These are phyloP conservation scores for Cupressus sempervirens DNA, from an alignment of 75 land plant species.

Conservation along the genomic window DNA sequence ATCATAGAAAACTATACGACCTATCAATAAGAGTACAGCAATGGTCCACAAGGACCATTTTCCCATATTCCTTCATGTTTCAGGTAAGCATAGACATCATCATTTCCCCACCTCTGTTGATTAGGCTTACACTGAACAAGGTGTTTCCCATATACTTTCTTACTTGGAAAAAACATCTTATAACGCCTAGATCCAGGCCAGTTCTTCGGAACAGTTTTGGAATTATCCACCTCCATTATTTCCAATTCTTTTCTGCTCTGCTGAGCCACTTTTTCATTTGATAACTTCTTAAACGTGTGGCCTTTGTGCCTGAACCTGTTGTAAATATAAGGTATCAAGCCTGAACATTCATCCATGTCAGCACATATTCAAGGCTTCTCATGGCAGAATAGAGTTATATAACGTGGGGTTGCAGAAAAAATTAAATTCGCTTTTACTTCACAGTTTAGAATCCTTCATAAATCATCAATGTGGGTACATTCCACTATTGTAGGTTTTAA, in stretches of 20 bases:
- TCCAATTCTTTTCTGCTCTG: not conserved
- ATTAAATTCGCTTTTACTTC: not conserved
- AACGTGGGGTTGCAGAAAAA: not conserved
- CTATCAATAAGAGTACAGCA: not conserved
- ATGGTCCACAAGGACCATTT: not conserved
- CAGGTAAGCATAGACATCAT: not conserved
- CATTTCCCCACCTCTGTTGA: not conserved
- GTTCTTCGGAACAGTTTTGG: not conserved
- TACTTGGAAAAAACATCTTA: not conserved
- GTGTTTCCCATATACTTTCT: not conserved
- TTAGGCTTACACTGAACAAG: not conserved
- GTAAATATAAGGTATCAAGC: not conserved
- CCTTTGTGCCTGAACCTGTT: not conserved
- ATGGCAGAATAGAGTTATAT: not conserved
- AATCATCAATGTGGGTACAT: not conserved
- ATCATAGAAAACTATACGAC: not conserved
- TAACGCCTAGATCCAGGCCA: not conserved
- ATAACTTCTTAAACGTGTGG: not conserved
- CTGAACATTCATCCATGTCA: not conserved
- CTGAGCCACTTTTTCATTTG: too few species aligned
- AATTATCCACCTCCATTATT: not conserved
- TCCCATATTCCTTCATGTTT: not conserved
- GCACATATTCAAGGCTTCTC: not conserved
- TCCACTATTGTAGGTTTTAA: not conserved
- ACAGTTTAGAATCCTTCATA: not conserved